phyloP scores from a whole-genome alignment of 2,329 filamentous ascomycete genomes.

The Fulvia fulva region DNA sequence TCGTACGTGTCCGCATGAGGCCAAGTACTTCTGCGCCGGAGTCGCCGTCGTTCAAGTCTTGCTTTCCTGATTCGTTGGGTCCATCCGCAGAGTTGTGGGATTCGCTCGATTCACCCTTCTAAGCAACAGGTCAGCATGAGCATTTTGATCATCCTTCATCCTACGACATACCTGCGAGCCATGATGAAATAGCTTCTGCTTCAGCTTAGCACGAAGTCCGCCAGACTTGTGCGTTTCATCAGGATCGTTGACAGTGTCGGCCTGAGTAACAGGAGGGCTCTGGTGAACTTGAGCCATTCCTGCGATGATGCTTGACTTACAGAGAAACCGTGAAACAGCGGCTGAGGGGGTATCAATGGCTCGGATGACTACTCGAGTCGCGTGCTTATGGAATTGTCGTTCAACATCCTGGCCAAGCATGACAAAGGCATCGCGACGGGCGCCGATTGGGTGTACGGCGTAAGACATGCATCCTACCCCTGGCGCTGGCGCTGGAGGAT shows the following conservation, averaged over 20 bases:
- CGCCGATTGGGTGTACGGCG: background rate
- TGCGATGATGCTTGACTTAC: background rate
- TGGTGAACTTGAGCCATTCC: background rate
- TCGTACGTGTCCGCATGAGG: conserved; percentile 1
- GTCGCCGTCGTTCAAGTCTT: background rate
- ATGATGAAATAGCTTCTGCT: background rate
- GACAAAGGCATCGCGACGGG: background rate
- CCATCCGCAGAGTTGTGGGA: background rate
- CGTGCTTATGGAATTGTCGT: background rate
- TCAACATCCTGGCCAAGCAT: background rate
- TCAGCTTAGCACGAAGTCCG: background rate
- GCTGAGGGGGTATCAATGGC: background rate
- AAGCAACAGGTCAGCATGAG: background rate
- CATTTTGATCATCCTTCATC: background rate
- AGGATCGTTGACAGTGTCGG: background rate
- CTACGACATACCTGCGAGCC: background rate
- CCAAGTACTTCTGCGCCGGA: conserved; percentile 1
- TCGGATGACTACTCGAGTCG: background rate
- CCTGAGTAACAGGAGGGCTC: background rate
- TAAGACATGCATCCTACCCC: background rate
- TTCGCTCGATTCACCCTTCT: background rate
- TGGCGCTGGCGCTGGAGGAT: background rate
- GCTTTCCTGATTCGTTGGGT: background rate
- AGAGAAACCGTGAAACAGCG: background rate
- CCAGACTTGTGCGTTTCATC: background rate